Percentiles rank a stretch among this genome's conserved stretches.
Evolutionary conservation across 768 basidiomycete genomes (phyloP).

Genomic region (Pleurotus giganteus): DNA sequence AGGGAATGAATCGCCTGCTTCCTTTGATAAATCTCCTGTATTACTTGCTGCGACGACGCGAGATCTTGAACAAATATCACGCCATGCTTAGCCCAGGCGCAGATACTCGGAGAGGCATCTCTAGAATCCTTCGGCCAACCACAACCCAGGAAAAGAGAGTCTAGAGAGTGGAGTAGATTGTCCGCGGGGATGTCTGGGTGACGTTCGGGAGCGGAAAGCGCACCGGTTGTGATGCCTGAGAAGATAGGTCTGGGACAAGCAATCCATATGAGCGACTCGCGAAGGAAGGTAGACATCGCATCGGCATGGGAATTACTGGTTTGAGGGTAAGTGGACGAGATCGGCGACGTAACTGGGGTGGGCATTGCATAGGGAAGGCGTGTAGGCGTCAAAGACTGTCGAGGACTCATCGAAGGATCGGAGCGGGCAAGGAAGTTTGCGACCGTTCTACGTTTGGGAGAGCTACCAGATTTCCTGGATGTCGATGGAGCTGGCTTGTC

Average conservation of each 20-base stretch:
- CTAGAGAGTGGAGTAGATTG: constrained; percentile 37
- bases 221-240: no score
- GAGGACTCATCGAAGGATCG: not conserved
- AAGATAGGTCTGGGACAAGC: constrained; percentile 11
- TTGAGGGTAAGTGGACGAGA: not conserved
- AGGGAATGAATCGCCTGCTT: not conserved
- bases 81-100: constrained; percentile 24
- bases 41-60: constrained; percentile 13
- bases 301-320: not conserved
- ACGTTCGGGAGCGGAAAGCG: no score
- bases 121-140: constrained; percentile 30
- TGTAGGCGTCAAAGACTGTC: not conserved
- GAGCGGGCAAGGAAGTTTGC: not conserved
- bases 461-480: not conserved
- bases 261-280: not conserved
- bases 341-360: not conserved
- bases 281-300: not conserved
- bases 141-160: constrained; percentile 46
- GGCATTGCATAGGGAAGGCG: not conserved
- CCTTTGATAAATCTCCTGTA: constrained; percentile 12
- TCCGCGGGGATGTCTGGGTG: constrained; percentile 23
- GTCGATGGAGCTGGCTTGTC: not conserved
- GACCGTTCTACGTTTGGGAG: not conserved
- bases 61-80: constrained; percentile 36
- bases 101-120: not conserved